These are phyloP conservation scores for Alopecurus myosuroides DNA, from an alignment of 176 grass and related monocot species.

Conservation along the genomic window DNA sequence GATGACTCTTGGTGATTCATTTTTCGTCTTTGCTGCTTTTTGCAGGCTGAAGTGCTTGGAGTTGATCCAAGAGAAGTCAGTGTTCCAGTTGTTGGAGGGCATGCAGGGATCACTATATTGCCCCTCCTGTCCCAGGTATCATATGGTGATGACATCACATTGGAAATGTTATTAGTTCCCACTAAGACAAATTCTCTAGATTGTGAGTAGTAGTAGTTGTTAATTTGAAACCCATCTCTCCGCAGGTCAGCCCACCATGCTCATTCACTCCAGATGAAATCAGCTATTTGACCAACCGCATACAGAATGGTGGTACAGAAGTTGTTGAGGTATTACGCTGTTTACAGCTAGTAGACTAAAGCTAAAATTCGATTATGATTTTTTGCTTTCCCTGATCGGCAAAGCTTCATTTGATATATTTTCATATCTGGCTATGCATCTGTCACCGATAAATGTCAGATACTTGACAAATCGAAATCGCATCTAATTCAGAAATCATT, in stretches of 20 bases:
- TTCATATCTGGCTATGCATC: not conserved
- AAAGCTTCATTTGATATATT: not conserved
- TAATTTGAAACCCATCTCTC: not conserved
- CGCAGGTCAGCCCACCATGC: conserved; percentile 74
- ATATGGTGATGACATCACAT: not conserved
- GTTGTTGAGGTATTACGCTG: conserved; percentile 80
- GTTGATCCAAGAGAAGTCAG: conserved; percentile 77
- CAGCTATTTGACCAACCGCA: conserved; percentile 77
- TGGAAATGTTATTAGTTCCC: not conserved
- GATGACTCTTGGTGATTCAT: not conserved
- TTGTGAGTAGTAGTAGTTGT: not conserved
- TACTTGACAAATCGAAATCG: not conserved
- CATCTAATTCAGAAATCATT: not conserved
- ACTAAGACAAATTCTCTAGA: conserved; percentile 5
- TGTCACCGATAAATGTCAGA: not conserved
- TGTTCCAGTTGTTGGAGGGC: conserved; percentile 78
- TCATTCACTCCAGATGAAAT: conserved; percentile 90
- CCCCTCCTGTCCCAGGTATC: conserved; percentile 71
- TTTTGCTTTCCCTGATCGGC: not conserved
- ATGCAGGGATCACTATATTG: conserved; percentile 77
- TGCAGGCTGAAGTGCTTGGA: conserved; percentile 88
- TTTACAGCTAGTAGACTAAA: conserved; percentile 2
- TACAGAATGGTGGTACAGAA: conserved; percentile 98
- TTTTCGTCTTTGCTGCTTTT: conserved; percentile 19
- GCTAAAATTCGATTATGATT: not conserved